Evolutionary conservation across 352 stramenopile species (phyloP).

Genomic region (Globisporangium spiculum): DNA sequence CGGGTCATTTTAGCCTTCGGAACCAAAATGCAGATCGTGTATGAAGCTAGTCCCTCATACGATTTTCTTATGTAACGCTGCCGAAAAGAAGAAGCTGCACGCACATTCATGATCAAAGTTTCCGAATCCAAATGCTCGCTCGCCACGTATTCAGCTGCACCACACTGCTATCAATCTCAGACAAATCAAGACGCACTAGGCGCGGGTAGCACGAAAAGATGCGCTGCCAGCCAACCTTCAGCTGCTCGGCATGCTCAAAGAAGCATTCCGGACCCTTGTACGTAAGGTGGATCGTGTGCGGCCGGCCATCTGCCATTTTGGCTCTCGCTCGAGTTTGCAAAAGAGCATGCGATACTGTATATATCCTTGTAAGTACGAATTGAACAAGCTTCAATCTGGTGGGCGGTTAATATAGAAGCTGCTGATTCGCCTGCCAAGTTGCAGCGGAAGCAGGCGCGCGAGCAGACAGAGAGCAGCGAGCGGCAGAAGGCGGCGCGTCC

Average conservation of each 20-base stretch:
- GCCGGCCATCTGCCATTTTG: background rate
- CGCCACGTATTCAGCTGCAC: too few relatives aligned
- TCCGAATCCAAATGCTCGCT: too few relatives aligned
- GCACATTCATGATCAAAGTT: too few relatives aligned
- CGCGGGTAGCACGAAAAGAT: slow-evolving; percentile 11
- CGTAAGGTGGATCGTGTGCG: background rate
- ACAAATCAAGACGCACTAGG: slow-evolving; percentile 18
- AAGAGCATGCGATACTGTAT: background rate
- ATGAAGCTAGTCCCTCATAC: too few relatives aligned
- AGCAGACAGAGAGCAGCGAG: background rate
- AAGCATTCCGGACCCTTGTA: background rate
- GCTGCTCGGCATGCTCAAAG: background rate
- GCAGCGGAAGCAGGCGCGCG: background rate
- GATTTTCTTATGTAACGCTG: too few relatives aligned
- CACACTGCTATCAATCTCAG: background rate
- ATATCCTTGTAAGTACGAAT: background rate
- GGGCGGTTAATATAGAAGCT: background rate
- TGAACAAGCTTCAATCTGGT: background rate
- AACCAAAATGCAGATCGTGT: too few relatives aligned
- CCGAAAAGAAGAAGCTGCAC: too few relatives aligned
- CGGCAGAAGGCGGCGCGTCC: background rate
- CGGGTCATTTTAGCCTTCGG: too few relatives aligned
- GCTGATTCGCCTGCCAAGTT: background rate
- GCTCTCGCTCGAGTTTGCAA: background rate
- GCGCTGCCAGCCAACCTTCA: slow-evolving; percentile 15